Base-by-base conservation (phyloP, 768 basidiomycete genomes). In the Suillus discolor region DNA sequence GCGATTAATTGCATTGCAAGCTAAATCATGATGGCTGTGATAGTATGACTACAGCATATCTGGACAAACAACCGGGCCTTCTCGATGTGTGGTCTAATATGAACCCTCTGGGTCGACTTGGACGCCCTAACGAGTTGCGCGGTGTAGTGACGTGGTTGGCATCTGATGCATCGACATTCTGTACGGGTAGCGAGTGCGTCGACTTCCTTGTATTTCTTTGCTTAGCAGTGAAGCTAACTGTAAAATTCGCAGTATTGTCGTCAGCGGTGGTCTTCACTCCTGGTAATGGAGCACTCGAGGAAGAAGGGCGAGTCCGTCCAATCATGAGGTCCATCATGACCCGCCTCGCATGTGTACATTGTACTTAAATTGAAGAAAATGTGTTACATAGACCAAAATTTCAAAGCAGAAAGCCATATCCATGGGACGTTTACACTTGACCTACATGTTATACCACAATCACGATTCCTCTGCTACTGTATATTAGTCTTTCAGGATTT, bases 141-240 rank as follows among this genome's bases (percentile, higher is more conserved):
- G 91, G 92, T 0, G 89, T 91, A 0, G 79, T 86, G 53, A 77
- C 84, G 0, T 93, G 91, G 91, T 78, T 93, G 11, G 87, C 89
- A 31, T 87, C 86, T 68, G 90, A 92, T 65, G 90, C 91, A 59
- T 90, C 88, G 4, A 89, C 85, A 38, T 93, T 89, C 74, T 91
- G 89, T 71, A 92, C 92, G 0, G 90, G 91, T 1, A 91, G 90
- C 89, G 91, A 92, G 90, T 92, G 70, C 64, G 90, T 86, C 38
- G 3, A 9, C 34, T 11, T 1, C 4, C 1, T 51, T 16, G 9
- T 11, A 41, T 62, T 36, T 61, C 34, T 25, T 15, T 42, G 1
- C 31, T 31, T 7, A 16, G 54, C 16, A 3, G 2, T 31, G 4
- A 16, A 7, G 25, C 1, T 42, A 18, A 55, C 62, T 61, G n/a